Evolutionary conservation across 2,329 filamentous ascomycete genomes (phyloP).

Genomic region (Nemania bipapillata): DNA sequence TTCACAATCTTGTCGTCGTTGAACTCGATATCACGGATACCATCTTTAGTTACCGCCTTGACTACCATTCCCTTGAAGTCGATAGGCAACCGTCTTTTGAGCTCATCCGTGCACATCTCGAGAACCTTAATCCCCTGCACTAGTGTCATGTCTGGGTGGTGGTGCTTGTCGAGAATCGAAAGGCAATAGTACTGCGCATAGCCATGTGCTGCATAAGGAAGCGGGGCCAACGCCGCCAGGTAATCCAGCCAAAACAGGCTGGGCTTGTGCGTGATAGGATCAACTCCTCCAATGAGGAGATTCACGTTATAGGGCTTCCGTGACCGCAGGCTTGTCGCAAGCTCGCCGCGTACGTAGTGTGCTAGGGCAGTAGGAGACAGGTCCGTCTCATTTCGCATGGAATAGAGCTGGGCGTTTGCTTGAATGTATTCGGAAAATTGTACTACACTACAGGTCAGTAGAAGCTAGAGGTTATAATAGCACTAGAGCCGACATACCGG

Average conservation of each 20-base stretch:
- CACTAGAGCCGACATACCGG: constrained; percentile 66
- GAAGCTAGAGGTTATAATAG: neutral
- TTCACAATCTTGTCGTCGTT: constrained; percentile 81
- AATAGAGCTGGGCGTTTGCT: constrained; percentile 97
- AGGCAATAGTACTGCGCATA: constrained; percentile 99
- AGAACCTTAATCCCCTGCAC: constrained; percentile 92
- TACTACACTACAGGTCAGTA: constrained; percentile 64
- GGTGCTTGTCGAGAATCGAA: constrained; percentile 97
- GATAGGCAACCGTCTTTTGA: constrained; percentile 95
- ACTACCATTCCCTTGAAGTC: constrained; percentile 98
- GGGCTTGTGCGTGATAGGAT: constrained; percentile 90
- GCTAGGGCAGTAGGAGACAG: constrained; percentile 89
- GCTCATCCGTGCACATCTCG: constrained; percentile 93
- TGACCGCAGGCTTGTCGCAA: constrained; percentile 89
- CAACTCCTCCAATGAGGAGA: constrained; percentile 90
- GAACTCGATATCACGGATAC: constrained; percentile 84
- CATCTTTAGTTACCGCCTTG: constrained; percentile 95
- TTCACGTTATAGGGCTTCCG: constrained; percentile 97
- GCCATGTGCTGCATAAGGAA: constrained; percentile 96
- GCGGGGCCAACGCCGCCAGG: constrained; percentile 83
- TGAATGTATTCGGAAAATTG: constrained; percentile 99
- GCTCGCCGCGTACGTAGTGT: constrained; percentile 91
- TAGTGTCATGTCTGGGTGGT: constrained; percentile 91
- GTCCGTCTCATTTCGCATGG: constrained; percentile 96
- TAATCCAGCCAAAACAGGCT: constrained; percentile 98